These are phyloP conservation scores for Trichoderma orchidacearum DNA, from an alignment of 495 filamentous ascomycete species.

Conservation along the genomic window DNA sequence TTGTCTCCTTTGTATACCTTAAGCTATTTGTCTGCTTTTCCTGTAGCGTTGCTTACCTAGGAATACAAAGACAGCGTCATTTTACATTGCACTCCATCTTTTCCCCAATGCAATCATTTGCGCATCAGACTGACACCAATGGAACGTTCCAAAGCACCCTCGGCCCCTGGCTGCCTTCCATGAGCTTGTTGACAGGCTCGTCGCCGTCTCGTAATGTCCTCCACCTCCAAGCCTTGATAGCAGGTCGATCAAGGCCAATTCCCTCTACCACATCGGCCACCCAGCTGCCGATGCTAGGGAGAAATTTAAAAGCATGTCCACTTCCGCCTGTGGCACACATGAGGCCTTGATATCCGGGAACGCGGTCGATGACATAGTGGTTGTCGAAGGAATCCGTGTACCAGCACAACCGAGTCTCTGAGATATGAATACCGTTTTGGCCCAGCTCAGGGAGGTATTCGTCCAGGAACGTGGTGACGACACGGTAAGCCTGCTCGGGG, in stretches of 20 bases:
- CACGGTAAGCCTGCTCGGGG: conserved; percentile 8
- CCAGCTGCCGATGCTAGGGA: conserved; percentile 63
- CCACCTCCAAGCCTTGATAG: conserved; percentile 19
- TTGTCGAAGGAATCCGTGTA: conserved; percentile 46
- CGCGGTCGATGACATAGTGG: conserved; percentile 58
- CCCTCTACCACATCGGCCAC: conserved; percentile 38
- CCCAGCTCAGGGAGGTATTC: conserved; percentile 20
- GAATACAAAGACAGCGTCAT: too few relatives aligned
- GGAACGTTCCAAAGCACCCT: conserved; percentile 14
- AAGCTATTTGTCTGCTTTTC: too few relatives aligned
- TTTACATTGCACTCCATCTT: background rate
- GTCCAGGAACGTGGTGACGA: conserved; percentile 17
- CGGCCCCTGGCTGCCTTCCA: conserved; percentile 18
- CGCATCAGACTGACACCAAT: conserved; percentile 12
- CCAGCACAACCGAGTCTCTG: conserved; percentile 56
- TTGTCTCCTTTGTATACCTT: too few relatives aligned
- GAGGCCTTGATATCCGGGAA: conserved; percentile 43
- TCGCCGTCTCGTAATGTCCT: conserved; percentile 5
- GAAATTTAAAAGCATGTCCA: conserved; percentile 70
- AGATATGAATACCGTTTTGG: conserved; percentile 7
- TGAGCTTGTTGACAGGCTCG: conserved; percentile 13
- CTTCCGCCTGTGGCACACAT: conserved; percentile 65
- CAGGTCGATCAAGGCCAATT: conserved; percentile 10
- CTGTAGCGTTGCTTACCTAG: too few relatives aligned
- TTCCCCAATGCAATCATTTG: background rate